Conservation (phyloP, 352 stramenopile species). For the Phytophthora quininea region DNA sequence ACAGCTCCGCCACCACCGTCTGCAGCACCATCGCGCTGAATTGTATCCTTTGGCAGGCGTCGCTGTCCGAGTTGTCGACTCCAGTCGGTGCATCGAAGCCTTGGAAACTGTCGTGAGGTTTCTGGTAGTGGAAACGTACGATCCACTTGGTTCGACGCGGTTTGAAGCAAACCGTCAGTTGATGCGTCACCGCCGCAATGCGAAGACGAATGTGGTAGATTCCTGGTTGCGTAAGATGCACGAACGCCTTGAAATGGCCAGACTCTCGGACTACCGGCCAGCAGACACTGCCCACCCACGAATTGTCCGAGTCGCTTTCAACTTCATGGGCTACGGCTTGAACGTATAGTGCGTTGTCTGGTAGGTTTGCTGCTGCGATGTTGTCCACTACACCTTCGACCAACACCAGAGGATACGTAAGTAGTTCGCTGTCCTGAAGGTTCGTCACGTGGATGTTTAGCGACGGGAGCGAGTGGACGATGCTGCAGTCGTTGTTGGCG, state of each 20-base stretch:
- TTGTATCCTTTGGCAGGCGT: conserved; percentile 10
- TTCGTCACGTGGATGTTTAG: conserved; percentile 19
- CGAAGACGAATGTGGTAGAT: conserved; percentile 8
- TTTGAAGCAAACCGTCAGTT: conserved; percentile 4
- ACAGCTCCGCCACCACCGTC: conserved; percentile 17
- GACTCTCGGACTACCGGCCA: conserved; percentile 20
- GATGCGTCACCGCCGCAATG: not conserved
- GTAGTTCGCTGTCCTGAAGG: conserved; percentile 12
- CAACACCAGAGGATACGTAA: conserved; percentile 10
- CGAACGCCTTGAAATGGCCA: conserved; percentile 23
- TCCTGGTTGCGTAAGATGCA: conserved; percentile 13
- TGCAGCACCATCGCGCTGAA: conserved; percentile 25
- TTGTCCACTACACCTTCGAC: conserved; percentile 16
- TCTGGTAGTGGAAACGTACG: conserved; percentile 22
- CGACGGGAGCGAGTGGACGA: not conserved
- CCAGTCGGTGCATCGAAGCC: conserved; percentile 17
- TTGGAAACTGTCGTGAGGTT: conserved; percentile 12
- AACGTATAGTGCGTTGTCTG: conserved; percentile 10
- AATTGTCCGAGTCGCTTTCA: not conserved
- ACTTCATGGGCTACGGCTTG: conserved; percentile 9
- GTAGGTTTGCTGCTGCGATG: conserved; percentile 1
- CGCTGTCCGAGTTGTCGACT: conserved; percentile 16
- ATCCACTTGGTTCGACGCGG: conserved; percentile 16
- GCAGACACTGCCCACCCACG: conserved; percentile 20
- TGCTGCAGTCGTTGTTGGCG: too few relatives aligned